phyloP scores from a whole-genome alignment of 495 filamentous ascomycete species.

The Penicillium tannophilum region DNA sequence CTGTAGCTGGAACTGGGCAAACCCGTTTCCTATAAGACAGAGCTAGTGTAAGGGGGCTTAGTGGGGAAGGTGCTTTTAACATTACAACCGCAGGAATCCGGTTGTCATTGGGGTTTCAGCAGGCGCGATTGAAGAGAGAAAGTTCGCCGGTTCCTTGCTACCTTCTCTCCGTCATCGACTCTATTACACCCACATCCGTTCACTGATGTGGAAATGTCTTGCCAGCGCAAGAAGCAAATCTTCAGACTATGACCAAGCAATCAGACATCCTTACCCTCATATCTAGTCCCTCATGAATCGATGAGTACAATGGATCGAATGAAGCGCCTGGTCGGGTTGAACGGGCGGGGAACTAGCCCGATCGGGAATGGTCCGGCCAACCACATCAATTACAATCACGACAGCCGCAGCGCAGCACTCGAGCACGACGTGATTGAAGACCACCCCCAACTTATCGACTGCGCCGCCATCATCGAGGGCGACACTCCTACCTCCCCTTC shows the following conservation, averaged over 20 bases:
- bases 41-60: neutral
- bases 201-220: neutral
- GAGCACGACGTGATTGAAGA: conserved; percentile 16
- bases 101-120: conserved; percentile 6
- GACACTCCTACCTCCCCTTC: conserved; percentile 35
- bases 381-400: conserved; percentile 9
- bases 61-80: conserved; percentile 8
- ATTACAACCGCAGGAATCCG: conserved; percentile 6
- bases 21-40: conserved; percentile 2
- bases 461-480: conserved; percentile 43
- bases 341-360: conserved; percentile 19
- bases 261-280: no score
- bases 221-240: neutral
- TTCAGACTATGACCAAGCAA: neutral
- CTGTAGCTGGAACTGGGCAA: neutral
- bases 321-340: conserved; percentile 25
- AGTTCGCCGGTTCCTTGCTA: conserved; percentile 16
- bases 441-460: conserved; percentile 11
- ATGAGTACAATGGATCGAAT: conserved; percentile 27
- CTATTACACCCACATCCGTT: conserved; percentile 28
- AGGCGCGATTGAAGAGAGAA: conserved; percentile 8
- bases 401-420: conserved; percentile 9
- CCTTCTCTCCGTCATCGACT: conserved; percentile 27
- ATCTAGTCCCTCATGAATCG: neutral
- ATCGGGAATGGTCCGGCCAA: conserved; percentile 17